Percentiles rank a stretch among this genome's conserved stretches.
Evolutionary conservation across 495 filamentous ascomycete genomes (phyloP).

Genomic region (Astrocystis sublimbata): DNA sequence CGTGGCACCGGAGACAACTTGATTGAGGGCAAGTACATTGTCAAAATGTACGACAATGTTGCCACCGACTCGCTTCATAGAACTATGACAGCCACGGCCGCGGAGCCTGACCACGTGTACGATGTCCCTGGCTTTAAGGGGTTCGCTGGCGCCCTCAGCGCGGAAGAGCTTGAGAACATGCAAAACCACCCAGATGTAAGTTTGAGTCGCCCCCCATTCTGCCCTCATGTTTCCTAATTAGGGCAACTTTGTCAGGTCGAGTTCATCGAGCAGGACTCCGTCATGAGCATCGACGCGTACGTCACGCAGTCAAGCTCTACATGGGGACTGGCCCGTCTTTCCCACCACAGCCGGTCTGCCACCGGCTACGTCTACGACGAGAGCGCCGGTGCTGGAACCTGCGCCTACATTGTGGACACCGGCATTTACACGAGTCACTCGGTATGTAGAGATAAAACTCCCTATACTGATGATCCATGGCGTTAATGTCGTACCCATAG

Average conservation of each 20-base stretch:
- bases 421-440: slow-evolving; percentile 60
- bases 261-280: slow-evolving; percentile 53
- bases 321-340: slow-evolving; percentile 64
- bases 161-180: slow-evolving; percentile 41
- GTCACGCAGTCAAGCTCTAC: slow-evolving; percentile 54
- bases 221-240: slow-evolving; percentile 3
- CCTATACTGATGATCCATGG: background rate
- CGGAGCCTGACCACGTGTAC: slow-evolving; percentile 45
- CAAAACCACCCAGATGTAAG: slow-evolving; percentile 44
- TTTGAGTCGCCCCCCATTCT: slow-evolving; percentile 6
- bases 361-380: slow-evolving; percentile 62
- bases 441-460: slow-evolving; percentile 46
- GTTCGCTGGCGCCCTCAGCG: slow-evolving; percentile 42
- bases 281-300: slow-evolving; percentile 49
- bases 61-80: slow-evolving; percentile 33
- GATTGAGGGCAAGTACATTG: slow-evolving; percentile 56
- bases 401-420: slow-evolving; percentile 61
- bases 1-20: slow-evolving; percentile 30
- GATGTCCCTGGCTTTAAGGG: slow-evolving; percentile 44
- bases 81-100: slow-evolving; percentile 25
- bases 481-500: slow-evolving; percentile 20
- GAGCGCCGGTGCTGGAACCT: slow-evolving; percentile 57
- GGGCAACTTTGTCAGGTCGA: slow-evolving; percentile 41
- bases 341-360: slow-evolving; percentile 45
- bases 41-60: slow-evolving; percentile 53